A percentile compares a stretch with the other conserved stretches of the same genome.
These are phyloP conservation scores for Didymella sp. DNA, from an alignment of 2,329 filamentous ascomycete genomes.

Conservation along the genomic window DNA sequence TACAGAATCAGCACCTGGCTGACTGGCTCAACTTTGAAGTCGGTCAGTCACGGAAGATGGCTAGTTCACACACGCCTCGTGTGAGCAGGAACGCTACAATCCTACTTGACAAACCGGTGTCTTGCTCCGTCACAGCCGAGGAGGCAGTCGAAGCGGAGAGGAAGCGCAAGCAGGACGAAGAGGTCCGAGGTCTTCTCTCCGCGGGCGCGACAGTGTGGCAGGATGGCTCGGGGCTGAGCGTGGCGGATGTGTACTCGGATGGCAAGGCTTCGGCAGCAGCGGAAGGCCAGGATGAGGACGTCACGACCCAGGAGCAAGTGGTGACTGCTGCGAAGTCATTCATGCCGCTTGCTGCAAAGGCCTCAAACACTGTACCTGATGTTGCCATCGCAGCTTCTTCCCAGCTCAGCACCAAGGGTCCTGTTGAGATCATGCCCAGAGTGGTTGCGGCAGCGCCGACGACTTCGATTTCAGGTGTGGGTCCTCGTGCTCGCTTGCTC, in stretches of 20 bases:
- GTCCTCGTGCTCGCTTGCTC: too few relatives aligned
- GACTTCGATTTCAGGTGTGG: too few relatives aligned
- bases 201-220: constrained; percentile 30
- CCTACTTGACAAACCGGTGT: not conserved
- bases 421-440: too few relatives aligned
- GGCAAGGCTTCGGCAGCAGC: not conserved
- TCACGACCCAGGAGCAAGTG: too few relatives aligned
- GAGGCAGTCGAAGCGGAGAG: not conserved
- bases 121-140: not conserved
- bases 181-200: constrained; percentile 24
- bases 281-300: not conserved
- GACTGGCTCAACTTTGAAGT: constrained; percentile 25
- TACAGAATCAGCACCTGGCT: constrained; percentile 24
- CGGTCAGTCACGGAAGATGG: not conserved
- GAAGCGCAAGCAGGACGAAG: constrained; percentile 14
- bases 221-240: constrained; percentile 23
- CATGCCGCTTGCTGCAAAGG: too few relatives aligned
- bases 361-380: too few relatives aligned
- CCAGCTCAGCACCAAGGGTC: too few relatives aligned
- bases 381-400: too few relatives aligned
- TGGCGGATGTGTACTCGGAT: constrained; percentile 26
- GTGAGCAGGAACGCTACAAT: not conserved
- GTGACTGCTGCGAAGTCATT: too few relatives aligned
- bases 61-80: not conserved
- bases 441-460: too few relatives aligned